These are phyloP conservation scores for Boechera retrofracta DNA, from an alignment of 345 rosid genomes.

Conservation along the genomic window DNA sequence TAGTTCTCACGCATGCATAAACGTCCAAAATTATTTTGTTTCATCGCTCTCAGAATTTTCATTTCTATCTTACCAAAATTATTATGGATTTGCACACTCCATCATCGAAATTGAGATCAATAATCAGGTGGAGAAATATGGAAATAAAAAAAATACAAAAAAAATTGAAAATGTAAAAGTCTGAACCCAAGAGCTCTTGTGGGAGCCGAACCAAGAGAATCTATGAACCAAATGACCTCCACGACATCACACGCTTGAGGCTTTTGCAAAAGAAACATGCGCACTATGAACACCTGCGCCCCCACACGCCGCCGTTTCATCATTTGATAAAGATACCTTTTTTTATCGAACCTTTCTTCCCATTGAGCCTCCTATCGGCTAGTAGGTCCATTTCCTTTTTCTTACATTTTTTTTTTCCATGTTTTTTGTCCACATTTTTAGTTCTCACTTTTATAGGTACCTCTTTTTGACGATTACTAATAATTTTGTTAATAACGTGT, in stretches of 20 bases:
- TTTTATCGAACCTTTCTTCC: conserved; percentile 50
- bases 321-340: conserved; percentile 40
- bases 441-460: neutral
- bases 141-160: neutral
- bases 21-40: neutral
- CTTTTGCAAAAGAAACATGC: conserved; percentile 54
- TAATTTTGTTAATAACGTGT: neutral
- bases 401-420: neutral
- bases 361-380: conserved; percentile 37
- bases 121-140: neutral
- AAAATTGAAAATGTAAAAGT: neutral
- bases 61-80: neutral
- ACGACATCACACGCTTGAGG: conserved; percentile 43
- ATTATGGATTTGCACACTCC: neutral
- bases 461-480: neutral
- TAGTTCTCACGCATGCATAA: neutral
- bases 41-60: neutral
- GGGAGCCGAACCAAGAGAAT: conserved; percentile 2
- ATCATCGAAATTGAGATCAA: neutral
- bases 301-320: conserved; percentile 68
- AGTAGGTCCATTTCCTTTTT: conserved; percentile 30
- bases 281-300: conserved; percentile 51
- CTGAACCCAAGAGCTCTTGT: conserved; percentile 13
- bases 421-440: conserved; percentile 1
- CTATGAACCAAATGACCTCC: neutral